Evolutionary conservation across 352 stramenopile genomes (phyloP).

Genomic region (Peronospora belbahrii): DNA sequence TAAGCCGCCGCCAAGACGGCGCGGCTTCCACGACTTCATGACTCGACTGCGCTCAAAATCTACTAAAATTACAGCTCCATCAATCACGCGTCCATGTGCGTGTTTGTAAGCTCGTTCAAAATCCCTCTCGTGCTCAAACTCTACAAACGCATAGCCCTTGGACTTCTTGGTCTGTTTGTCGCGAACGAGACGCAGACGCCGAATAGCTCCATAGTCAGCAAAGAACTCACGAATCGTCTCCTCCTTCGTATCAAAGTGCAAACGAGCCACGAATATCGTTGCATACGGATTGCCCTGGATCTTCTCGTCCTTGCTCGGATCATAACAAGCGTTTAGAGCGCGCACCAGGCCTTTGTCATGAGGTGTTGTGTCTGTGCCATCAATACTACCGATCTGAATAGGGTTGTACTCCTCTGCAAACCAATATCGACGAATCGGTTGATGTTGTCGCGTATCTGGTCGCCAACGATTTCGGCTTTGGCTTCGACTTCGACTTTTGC

Average conservation of each 20-base stretch:
- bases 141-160: conserved; percentile 75
- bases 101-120: conserved; percentile 54
- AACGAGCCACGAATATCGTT: conserved; percentile 67
- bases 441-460: not conserved
- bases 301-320: conserved; percentile 46
- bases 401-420: conserved; percentile 66
- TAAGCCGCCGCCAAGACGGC: conserved; percentile 69
- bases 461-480: conserved; percentile 12
- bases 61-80: conserved; percentile 58
- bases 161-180: conserved; percentile 55
- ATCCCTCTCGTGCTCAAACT: conserved; percentile 46
- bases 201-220: conserved; percentile 35
- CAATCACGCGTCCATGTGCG: conserved; percentile 45
- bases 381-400: conserved; percentile 60
- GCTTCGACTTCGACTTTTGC: too few species aligned
- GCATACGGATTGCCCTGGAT: conserved; percentile 53
- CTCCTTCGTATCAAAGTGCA: conserved; percentile 54
- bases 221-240: conserved; percentile 41
- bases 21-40: conserved; percentile 77
- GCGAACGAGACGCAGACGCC: conserved; percentile 51
- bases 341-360: conserved; percentile 63
- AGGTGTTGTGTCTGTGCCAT: conserved; percentile 46
- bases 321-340: conserved; percentile 40
- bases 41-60: conserved; percentile 72
- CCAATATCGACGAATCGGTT: conserved; percentile 26